phyloP scores from a whole-genome alignment of 2,329 filamentous ascomycete species.

The Neopestalotiopsis rosae region DNA sequence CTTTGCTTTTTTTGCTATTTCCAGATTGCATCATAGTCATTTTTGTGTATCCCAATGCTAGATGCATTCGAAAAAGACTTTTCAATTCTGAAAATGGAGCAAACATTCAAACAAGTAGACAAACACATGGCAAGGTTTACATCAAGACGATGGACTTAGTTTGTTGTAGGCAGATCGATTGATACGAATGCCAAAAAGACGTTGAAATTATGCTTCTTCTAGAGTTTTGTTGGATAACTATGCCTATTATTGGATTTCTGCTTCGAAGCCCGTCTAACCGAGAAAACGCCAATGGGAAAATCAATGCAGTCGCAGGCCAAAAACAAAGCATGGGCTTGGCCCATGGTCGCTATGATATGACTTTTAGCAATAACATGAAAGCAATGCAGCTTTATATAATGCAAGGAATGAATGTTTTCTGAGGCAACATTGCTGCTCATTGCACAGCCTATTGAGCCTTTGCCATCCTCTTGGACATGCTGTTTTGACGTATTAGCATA shows the following conservation, averaged over 20 bases:
- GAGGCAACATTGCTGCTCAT: too few relatives aligned
- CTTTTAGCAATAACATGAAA: not conserved
- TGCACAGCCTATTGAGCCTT: slow-evolving; percentile 40
- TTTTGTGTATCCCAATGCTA: not conserved
- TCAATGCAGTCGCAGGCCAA: not conserved
- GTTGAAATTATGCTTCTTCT: not conserved
- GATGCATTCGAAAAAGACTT: not conserved
- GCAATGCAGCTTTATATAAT: not conserved
- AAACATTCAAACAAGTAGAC: too few relatives aligned
- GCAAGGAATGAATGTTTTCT: too few relatives aligned
- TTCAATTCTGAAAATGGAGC: too few relatives aligned
- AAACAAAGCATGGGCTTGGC: not conserved
- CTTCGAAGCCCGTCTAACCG: not conserved
- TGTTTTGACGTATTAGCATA: slow-evolving; percentile 43
- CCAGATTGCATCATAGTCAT: not conserved
- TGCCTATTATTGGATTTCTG: not conserved
- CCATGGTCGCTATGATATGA: not conserved
- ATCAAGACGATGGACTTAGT: too few relatives aligned
- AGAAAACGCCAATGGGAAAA: not conserved
- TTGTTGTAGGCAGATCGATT: too few relatives aligned
- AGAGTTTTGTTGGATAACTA: not conserved
- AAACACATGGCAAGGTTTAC: too few relatives aligned
- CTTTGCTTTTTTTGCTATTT: not conserved
- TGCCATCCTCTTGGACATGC: slow-evolving; percentile 71
- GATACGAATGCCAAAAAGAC: too few relatives aligned